Conservation (phyloP, 169 alveolate species). For the Sarcocystis neurona region DNA sequence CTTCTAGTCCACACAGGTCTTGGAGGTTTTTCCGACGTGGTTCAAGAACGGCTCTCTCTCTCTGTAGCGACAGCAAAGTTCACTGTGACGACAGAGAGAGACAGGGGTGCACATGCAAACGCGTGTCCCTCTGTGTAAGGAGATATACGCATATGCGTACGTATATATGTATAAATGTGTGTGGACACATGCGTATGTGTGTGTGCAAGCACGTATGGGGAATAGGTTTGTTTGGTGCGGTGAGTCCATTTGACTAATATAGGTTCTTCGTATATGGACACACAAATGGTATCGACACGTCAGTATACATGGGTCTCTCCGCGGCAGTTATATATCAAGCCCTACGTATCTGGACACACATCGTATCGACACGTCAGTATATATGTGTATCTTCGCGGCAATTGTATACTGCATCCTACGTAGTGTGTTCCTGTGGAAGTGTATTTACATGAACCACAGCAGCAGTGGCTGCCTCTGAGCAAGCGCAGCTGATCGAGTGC, state of each 20-base stretch:
- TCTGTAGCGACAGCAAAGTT: neutral
- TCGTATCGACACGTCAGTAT: too few relatives aligned
- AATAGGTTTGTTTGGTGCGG: too few relatives aligned
- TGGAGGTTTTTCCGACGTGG: neutral
- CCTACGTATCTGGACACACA: neutral
- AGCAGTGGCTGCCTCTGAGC: neutral
- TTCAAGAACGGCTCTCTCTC: neutral
- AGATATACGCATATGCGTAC: too few relatives aligned
- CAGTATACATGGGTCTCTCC: too few relatives aligned
- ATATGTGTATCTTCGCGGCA: neutral
- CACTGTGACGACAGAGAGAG: neutral
- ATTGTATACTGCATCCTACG: neutral
- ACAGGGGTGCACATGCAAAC: neutral
- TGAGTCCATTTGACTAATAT: too few relatives aligned
- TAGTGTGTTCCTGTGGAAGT: neutral
- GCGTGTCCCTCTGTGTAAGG: neutral
- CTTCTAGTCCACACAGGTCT: neutral
- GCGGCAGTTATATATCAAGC: neutral
- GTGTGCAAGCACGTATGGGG: too few relatives aligned
- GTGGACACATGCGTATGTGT: too few relatives aligned
- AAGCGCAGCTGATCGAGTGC: neutral
- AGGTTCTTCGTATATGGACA: too few relatives aligned
- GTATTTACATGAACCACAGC: neutral
- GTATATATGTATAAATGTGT: too few relatives aligned
- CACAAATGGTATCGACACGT: too few relatives aligned